Percentiles rank a stretch among this genome's conserved stretches.
Evolutionary conservation across 148 eudicot genomes (phyloP).

Genomic region (Silene uniflora): DNA sequence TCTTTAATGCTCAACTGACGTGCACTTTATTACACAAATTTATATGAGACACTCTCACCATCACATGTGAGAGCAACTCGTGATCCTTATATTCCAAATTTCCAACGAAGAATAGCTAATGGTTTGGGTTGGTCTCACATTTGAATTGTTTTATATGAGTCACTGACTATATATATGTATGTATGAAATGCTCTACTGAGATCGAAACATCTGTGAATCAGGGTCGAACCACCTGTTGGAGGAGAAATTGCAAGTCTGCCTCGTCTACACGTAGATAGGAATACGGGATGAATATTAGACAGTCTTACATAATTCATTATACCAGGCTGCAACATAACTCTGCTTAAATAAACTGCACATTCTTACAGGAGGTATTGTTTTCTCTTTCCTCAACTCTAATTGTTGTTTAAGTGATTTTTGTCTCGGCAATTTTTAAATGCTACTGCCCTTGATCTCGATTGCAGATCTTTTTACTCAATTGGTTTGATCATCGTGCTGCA

Average conservation of each 20-base stretch:
- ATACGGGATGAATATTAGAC: not conserved
- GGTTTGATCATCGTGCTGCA: conserved; percentile 13
- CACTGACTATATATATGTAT: not conserved
- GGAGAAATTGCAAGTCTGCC: conserved; percentile 36
- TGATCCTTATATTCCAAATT: too few relatives aligned
- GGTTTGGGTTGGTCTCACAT: not conserved
- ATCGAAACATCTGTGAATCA: conserved; percentile 21
- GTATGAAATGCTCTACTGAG: not conserved
- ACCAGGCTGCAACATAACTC: conserved; percentile 5
- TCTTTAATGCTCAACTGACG: conserved; percentile 5
- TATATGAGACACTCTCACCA: too few relatives aligned
- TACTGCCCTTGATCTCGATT: not conserved
- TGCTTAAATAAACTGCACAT: conserved; percentile 8
- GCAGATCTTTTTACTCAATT: conserved; percentile 15
- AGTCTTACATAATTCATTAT: conserved; percentile 5
- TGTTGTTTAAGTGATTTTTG: not conserved
- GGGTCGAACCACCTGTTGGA: conserved; percentile 53
- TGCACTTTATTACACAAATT: not conserved
- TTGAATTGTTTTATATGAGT: not conserved
- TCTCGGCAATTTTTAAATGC: not conserved
- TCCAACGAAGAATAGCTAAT: too few relatives aligned
- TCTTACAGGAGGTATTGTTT: conserved; percentile 11
- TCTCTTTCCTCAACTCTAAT: not conserved
- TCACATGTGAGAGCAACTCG: not conserved
- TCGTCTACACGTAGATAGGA: conserved; percentile 31